Conservation (phyloP, 1,284 basidiomycete species). For the Ustilago vetiveriae region DNA sequence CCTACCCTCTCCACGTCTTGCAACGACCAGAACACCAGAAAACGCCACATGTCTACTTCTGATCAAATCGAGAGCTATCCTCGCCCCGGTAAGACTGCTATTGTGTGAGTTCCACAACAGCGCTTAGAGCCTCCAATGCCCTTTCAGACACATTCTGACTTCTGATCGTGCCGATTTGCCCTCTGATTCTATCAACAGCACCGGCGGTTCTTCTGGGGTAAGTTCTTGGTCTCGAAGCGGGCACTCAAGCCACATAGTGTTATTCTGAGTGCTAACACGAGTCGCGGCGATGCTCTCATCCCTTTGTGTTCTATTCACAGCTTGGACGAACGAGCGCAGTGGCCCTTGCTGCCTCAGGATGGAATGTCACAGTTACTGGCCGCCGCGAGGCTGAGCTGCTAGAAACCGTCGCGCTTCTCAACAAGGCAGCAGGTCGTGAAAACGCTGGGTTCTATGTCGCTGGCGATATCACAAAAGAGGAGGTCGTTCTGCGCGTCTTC, state of each 20-base stretch:
- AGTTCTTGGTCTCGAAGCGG: neutral
- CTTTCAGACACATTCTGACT: neutral
- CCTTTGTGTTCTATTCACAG: slow-evolving; percentile 1
- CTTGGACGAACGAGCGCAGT: slow-evolving; percentile 50
- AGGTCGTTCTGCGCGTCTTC: slow-evolving; percentile 40
- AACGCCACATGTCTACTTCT: slow-evolving; percentile 17
- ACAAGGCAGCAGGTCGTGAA: slow-evolving; percentile 22
- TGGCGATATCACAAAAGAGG: slow-evolving; percentile 54
- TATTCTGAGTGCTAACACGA: slow-evolving; percentile 2
- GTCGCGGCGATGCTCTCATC: neutral
- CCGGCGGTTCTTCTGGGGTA: slow-evolving; percentile 47
- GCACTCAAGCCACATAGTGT: neutral
- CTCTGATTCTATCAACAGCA: slow-evolving; percentile 9
- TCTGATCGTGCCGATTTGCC: neutral
- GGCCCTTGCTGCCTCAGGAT: slow-evolving; percentile 48
- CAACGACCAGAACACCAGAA: neutral
- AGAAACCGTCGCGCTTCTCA: slow-evolving; percentile 24
- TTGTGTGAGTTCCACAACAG: slow-evolving; percentile 40
- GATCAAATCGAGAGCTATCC: slow-evolving; percentile 44
- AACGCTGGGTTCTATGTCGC: slow-evolving; percentile 19
- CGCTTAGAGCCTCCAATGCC: neutral
- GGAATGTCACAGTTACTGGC: slow-evolving; percentile 55
- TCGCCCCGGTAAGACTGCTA: slow-evolving; percentile 50
- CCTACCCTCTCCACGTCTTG: no score
- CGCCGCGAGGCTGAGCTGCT: slow-evolving; percentile 40